Evolutionary conservation across 306 rosid species (phyloP).

Genomic region (Bauhinia variegata): DNA sequence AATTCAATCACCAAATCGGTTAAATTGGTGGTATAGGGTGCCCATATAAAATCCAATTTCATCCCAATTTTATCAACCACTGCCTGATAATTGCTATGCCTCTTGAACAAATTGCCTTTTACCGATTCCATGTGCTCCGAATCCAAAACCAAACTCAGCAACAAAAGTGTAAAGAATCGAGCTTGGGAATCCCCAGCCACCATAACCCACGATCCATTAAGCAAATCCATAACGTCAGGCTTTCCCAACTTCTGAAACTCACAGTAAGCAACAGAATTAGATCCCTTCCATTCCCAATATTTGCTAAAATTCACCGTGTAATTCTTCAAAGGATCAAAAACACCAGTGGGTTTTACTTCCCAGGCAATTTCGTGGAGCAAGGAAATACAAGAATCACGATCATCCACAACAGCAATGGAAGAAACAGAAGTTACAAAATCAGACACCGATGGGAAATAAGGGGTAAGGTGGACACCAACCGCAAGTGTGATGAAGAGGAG

Average conservation of each 20-base stretch:
- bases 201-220: constrained; percentile 89
- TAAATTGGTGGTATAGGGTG: constrained; percentile 69
- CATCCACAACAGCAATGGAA: constrained; percentile 61
- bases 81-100: constrained; percentile 78
- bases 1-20: constrained; percentile 55
- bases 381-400: constrained; percentile 73
- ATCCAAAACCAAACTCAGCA: constrained; percentile 65
- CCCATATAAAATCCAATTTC: constrained; percentile 91
- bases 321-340: constrained; percentile 47
- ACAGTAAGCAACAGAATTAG: constrained; percentile 52
- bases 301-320: constrained; percentile 56
- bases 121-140: constrained; percentile 49
- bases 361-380: constrained; percentile 73
- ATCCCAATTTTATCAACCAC: constrained; percentile 62
- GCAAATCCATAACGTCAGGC: constrained; percentile 68
- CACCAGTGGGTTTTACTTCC: constrained; percentile 50
- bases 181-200: constrained; percentile 95
- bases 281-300: constrained; percentile 66
- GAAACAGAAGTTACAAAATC: constrained; percentile 75
- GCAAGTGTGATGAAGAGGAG: constrained; percentile 94
- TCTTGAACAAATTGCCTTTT: constrained; percentile 54
- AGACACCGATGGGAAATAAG: constrained; percentile 78
- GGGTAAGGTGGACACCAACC: constrained; percentile 87
- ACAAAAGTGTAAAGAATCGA: constrained; percentile 55
- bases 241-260: constrained; percentile 64